Conservation (phyloP, 148 eudicot species). For the Fagopyrum tataricum region DNA sequence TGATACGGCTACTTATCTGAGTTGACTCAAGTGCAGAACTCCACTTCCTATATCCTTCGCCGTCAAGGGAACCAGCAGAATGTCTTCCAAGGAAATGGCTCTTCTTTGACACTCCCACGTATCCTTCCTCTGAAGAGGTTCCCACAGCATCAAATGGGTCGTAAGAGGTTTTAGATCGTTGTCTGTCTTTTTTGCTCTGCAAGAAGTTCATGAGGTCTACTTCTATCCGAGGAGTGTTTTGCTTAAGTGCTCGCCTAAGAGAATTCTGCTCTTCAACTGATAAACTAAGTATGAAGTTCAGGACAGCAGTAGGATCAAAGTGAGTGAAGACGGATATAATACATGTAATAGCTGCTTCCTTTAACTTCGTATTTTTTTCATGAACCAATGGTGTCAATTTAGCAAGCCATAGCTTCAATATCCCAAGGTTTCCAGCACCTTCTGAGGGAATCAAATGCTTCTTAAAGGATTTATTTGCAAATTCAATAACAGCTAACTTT, state of each 20-base stretch:
- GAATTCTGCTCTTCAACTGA: constrained; percentile 95
- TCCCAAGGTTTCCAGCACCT: constrained; percentile 73
- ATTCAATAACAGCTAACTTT: constrained; percentile 91
- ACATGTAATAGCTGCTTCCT: constrained; percentile 84
- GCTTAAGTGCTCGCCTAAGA: constrained; percentile 88
- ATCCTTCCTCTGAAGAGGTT: constrained; percentile 88
- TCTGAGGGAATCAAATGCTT: constrained; percentile 68
- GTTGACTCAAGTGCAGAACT: constrained; percentile 56
- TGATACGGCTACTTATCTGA: constrained; percentile 30
- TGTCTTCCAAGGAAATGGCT: constrained; percentile 59
- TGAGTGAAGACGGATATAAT: constrained; percentile 84
- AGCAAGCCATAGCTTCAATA: constrained; percentile 90
- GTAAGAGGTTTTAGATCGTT: constrained; percentile 68
- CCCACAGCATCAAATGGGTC: constrained; percentile 84
- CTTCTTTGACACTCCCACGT: constrained; percentile 63
- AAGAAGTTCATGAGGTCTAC: constrained; percentile 91
- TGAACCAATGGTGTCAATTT: constrained; percentile 81
- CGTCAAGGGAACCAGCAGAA: constrained; percentile 66
- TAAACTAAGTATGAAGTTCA: constrained; percentile 77
- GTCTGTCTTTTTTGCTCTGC: constrained; percentile 84
- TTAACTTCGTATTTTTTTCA: constrained; percentile 89
- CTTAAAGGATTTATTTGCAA: constrained; percentile 81
- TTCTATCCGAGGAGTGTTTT: constrained; percentile 94
- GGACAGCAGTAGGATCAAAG: constrained; percentile 71
- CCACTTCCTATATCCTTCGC: constrained; percentile 79